These are phyloP conservation scores for Metrosideros polymorpha DNA, from an alignment of 441 rosid genomes.

Conservation along the genomic window DNA sequence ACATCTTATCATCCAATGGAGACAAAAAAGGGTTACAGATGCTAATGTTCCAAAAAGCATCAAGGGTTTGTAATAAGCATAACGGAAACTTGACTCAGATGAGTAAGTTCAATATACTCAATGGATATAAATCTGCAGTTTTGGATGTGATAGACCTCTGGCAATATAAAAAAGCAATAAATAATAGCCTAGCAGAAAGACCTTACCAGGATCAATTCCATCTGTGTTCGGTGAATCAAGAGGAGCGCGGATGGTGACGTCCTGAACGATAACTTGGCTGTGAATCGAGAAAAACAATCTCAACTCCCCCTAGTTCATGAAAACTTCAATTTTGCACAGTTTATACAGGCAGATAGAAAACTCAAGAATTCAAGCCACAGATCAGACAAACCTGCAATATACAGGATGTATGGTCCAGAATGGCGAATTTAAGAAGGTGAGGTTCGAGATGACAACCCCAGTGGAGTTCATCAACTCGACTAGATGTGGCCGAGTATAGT, in stretches of 20 bases:
- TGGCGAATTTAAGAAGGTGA: conserved; percentile 87
- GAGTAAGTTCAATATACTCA: not conserved
- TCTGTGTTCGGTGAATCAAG: conserved; percentile 94
- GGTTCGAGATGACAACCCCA: conserved; percentile 67
- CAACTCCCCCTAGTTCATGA: conserved; percentile 33
- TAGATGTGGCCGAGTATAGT: conserved; percentile 91
- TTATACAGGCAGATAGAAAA: conserved; percentile 6
- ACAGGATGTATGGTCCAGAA: conserved; percentile 99
- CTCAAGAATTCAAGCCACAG: conserved; percentile 6
- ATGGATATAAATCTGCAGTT: not conserved
- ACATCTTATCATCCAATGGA: not conserved
- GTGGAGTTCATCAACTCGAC: conserved; percentile 90
- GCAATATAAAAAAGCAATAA: not conserved
- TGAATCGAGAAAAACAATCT: conserved; percentile 40
- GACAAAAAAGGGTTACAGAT: not conserved
- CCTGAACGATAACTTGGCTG: conserved; percentile 79
- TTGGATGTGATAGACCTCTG: not conserved
- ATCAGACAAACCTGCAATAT: conserved; percentile 75
- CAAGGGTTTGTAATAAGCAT: not conserved
- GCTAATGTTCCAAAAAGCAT: not conserved
- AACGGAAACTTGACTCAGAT: not conserved
- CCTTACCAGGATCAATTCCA: conserved; percentile 91
- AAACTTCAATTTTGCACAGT: conserved; percentile 26
- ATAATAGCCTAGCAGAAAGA: conserved; percentile 1
- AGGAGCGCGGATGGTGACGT: conserved; percentile 90